These are phyloP conservation scores for Schoenoplectus triqueter DNA, from an alignment of 202 grass and related monocot species.

Conservation along the genomic window DNA sequence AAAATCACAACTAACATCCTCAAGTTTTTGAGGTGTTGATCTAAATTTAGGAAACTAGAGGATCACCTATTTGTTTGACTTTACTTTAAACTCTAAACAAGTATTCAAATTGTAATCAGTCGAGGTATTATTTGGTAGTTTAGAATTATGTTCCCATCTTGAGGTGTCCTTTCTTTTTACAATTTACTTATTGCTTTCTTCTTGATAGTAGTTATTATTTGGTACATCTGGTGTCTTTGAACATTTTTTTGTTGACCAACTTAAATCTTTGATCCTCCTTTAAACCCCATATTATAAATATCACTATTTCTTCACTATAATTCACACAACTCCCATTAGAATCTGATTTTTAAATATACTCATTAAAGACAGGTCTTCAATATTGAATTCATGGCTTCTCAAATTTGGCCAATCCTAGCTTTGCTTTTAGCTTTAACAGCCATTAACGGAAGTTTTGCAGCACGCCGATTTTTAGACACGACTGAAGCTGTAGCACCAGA, in stretches of 20 bases:
- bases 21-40: neutral
- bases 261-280: neutral
- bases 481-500: neutral
- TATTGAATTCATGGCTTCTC: neutral
- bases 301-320: neutral
- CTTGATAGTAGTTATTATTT: neutral
- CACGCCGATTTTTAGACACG: constrained; percentile 6
- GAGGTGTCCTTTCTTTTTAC: neutral
- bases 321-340: neutral
- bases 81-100: too few species aligned
- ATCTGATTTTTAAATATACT: neutral
- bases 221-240: neutral
- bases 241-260: neutral
- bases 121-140: neutral
- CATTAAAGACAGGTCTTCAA: neutral
- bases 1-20: too few species aligned
- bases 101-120: too few species aligned
- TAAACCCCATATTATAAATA: neutral
- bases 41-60: neutral
- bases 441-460: neutral
- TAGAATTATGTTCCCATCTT: neutral
- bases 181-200: neutral
- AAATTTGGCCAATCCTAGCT: constrained; percentile 11
- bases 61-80: neutral
- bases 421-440: neutral